phyloP scores from a whole-genome alignment of 2,329 filamentous ascomycete species.

The Fusarium floridanum region DNA sequence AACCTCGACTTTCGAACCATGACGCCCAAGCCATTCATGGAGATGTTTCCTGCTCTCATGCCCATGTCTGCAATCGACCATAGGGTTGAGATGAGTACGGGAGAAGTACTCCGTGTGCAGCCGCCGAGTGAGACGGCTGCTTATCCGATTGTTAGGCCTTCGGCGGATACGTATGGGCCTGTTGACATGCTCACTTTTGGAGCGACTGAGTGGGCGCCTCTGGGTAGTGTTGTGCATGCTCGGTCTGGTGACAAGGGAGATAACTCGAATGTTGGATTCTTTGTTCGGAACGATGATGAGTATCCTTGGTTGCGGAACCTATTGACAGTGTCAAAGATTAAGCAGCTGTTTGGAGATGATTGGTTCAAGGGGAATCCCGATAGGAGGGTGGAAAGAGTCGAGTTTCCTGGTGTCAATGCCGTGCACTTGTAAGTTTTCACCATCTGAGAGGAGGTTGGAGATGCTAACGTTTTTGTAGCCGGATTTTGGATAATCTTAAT shows the following conservation, averaged over 20 bases:
- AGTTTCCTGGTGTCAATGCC: conserved; percentile 54
- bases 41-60: conserved; percentile 56
- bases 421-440: conserved; percentile 46
- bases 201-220: conserved; percentile 42
- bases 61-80: conserved; percentile 46
- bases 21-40: conserved; percentile 58
- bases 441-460: no score
- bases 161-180: conserved; percentile 45
- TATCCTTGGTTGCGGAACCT: conserved; percentile 60
- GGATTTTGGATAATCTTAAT: conserved; percentile 60
- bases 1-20: conserved; percentile 59
- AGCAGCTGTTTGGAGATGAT: conserved; percentile 54
- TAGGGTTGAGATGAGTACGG: conserved; percentile 45
- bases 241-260: conserved; percentile 58
- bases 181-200: conserved; percentile 45
- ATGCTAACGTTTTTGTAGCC: conserved; percentile 30
- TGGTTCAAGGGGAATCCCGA: conserved; percentile 50
- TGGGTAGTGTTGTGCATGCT: conserved; percentile 50
- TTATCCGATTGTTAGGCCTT: conserved; percentile 43
- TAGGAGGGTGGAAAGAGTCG: conserved; percentile 57
- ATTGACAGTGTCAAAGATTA: conserved; percentile 55
- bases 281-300: conserved; percentile 58
- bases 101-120: conserved; percentile 25
- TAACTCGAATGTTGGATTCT: conserved; percentile 61
- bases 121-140: conserved; percentile 39